A percentile compares a stretch with the other conserved stretches of the same genome.
Evolutionary conservation across 495 filamentous ascomycete genomes (phyloP).

Genomic region (Friedmanniomyces endolithicus): DNA sequence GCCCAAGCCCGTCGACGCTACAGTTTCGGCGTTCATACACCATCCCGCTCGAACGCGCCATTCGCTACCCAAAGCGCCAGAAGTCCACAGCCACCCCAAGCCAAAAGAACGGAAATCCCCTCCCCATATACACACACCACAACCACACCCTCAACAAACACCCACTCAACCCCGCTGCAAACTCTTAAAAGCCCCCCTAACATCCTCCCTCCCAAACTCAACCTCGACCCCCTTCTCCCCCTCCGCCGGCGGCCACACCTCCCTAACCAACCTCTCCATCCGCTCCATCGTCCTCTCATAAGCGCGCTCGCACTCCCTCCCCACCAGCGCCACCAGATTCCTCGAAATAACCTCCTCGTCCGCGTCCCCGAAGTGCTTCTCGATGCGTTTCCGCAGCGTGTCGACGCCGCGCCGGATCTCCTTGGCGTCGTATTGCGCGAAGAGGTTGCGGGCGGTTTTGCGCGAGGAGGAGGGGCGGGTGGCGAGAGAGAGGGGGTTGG

Average conservation of each 20-base stretch:
- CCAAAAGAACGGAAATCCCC: not conserved
- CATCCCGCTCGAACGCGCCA: not conserved
- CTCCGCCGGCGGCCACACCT: slow-evolving; percentile 41
- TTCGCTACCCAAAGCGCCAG: not conserved
- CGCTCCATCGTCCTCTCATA: slow-evolving; percentile 65
- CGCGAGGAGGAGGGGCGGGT: slow-evolving; percentile 67
- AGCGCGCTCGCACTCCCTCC: slow-evolving; percentile 66
- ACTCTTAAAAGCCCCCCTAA: slow-evolving; percentile 39
- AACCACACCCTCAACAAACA: too few species aligned
- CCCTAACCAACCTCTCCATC: slow-evolving; percentile 47
- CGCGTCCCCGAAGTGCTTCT: slow-evolving; percentile 90
- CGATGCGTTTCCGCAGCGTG: slow-evolving; percentile 71
- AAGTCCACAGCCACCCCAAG: not conserved
- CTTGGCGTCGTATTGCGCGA: slow-evolving; percentile 64
- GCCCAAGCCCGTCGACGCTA: too few species aligned
- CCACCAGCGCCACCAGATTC: slow-evolving; percentile 61
- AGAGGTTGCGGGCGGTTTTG: slow-evolving; percentile 67
- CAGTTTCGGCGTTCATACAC: too few species aligned
- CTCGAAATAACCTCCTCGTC: slow-evolving; percentile 58
- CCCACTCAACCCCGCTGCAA: not conserved
- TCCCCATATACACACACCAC: not conserved
- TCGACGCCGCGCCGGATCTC: slow-evolving; percentile 79
- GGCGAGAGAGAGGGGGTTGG: slow-evolving; percentile 44
- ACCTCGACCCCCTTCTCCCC: slow-evolving; percentile 44
- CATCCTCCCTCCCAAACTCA: slow-evolving; percentile 34